Percentiles rank a stretch among this genome's conserved stretches.
phyloP scores from a whole-genome alignment of 75 land plant species.

The Ceratopteris richardii region DNA sequence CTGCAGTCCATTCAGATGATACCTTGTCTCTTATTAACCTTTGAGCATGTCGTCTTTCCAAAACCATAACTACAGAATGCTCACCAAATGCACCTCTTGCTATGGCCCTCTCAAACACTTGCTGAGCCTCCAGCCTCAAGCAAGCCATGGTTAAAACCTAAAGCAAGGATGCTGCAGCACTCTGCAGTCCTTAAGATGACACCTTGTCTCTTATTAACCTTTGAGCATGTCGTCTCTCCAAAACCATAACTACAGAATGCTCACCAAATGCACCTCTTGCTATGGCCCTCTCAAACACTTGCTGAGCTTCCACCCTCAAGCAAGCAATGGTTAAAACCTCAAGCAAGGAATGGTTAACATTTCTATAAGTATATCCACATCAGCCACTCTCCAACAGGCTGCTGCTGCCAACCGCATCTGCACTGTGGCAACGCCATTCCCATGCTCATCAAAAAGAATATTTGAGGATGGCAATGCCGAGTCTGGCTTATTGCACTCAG shows the following conservation, averaged over 20 bases:
- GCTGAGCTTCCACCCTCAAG: slow-evolving; percentile 29
- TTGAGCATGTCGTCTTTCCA: slow-evolving; percentile 37
- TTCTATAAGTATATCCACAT: too few species aligned
- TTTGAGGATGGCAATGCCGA: slow-evolving; percentile 11
- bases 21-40: slow-evolving; percentile 30
- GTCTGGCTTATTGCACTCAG: slow-evolving; percentile 33
- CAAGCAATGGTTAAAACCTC: too few species aligned
- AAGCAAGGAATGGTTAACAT: slow-evolving; percentile 32
- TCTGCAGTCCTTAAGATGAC: background rate
- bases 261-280: too few species aligned
- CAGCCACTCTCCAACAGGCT: too few species aligned
- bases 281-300: too few species aligned
- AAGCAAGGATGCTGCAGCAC: slow-evolving; percentile 2
- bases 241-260: slow-evolving; percentile 38
- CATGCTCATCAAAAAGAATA: slow-evolving; percentile 15
- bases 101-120: too few species aligned
- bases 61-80: slow-evolving; percentile 33
- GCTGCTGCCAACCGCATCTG: slow-evolving; percentile 28
- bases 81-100: too few species aligned
- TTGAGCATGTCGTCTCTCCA: slow-evolving; percentile 37
- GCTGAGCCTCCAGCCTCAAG: slow-evolving; percentile 32
- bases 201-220: too few species aligned
- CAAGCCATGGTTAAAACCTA: slow-evolving; percentile 31
- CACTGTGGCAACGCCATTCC: slow-evolving; percentile 18
- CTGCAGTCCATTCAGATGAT: background rate